Percentiles rank a stretch among this genome's conserved stretches.
phyloP scores from a whole-genome alignment of 2,329 filamentous ascomycete species.

The Colletotrichum shisoi region DNA sequence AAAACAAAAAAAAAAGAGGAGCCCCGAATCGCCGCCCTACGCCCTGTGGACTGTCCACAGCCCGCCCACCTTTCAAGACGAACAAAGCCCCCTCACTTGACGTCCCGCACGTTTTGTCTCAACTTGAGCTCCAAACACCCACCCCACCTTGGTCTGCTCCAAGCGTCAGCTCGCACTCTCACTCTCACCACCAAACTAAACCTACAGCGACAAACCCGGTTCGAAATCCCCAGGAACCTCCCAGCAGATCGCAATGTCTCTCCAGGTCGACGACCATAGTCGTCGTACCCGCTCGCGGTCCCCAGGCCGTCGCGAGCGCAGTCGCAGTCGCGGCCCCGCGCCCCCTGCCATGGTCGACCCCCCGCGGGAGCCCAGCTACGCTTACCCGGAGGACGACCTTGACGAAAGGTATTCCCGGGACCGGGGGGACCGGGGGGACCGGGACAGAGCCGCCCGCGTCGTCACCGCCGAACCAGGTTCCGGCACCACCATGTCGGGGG shows the following conservation, averaged over 20 bases:
- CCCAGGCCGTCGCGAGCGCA: slow-evolving; percentile 52
- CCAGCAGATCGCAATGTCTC: slow-evolving; percentile 55
- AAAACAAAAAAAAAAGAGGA: neutral
- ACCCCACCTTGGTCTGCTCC: slow-evolving; percentile 5
- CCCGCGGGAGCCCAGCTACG: slow-evolving; percentile 54
- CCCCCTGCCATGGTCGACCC: slow-evolving; percentile 49
- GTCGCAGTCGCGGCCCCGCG: slow-evolving; percentile 48
- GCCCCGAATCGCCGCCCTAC: slow-evolving; percentile 12
- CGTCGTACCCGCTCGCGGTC: slow-evolving; percentile 60
- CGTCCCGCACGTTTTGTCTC: slow-evolving; percentile 36
- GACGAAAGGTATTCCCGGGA: slow-evolving; percentile 47
- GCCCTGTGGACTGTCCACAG: slow-evolving; percentile 6
- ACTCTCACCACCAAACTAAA: slow-evolving; percentile 12
- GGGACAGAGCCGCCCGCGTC: slow-evolving; percentile 35
- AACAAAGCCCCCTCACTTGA: slow-evolving; percentile 25
- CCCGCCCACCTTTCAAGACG: slow-evolving; percentile 22
- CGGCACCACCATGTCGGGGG: slow-evolving; percentile 38
- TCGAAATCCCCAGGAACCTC: slow-evolving; percentile 8
- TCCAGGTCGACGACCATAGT: slow-evolving; percentile 56
- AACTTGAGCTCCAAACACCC: slow-evolving; percentile 31
- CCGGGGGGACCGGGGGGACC: neutral
- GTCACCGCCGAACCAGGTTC: slow-evolving; percentile 35
- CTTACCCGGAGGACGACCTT: slow-evolving; percentile 54
- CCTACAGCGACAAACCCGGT: slow-evolving; percentile 33
- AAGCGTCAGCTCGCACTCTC: slow-evolving; percentile 4